Evolutionary conservation across 805 yeast genomes (phyloP), one percentile per base, ranked within the genome.

Genomic region (Yamadazyma olivae): DNA sequence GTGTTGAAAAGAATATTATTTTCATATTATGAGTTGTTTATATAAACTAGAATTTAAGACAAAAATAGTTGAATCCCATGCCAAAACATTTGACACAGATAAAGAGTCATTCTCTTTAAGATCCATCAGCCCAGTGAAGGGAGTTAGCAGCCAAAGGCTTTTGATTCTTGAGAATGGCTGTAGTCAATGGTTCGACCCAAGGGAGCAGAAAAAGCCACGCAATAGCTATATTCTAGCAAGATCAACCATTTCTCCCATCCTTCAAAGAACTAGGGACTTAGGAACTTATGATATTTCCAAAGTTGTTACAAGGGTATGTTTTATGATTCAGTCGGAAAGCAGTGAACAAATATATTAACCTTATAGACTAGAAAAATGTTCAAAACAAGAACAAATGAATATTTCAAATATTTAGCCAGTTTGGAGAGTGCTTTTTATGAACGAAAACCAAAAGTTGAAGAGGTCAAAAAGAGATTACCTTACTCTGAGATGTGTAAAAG

Each of bases 151-250:
- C 7, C 5, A 9, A 12, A 30, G 14, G 6, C 8, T 19, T 24
- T 30, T 30, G 6, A 24, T 30, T 12, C 15, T 17, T 13, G 23
- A 18, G 16, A 17, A 20, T 9, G 14, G 25, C 16, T n/a, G n/a
- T n/a, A n/a, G n/a, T n/a, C n/a, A n/a, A n/a, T n/a, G n/a, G n/a
- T 17, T 12, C 27, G 39, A 35, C 33, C 36, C 22, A 28, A 33
- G 18, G 31, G 28, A 13, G 34, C 8, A 10, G n/a, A 13, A 31
- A 33, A 34, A 49, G 15, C 36, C 50, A 6, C 35, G 54, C 33
- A 53, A 53, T 36, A 41, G 38, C 27, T 53, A 46, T 28, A 51
- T 53, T 10, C 38, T 51, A 15, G 56, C 54, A 10, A 41, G 57
- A 20, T 43, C 42, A 39, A 21, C 43, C 5, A 18, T 53, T 12